phyloP scores from a whole-genome alignment of 2,329 filamentous ascomycete genomes.

The Trichoderma sp. region DNA sequence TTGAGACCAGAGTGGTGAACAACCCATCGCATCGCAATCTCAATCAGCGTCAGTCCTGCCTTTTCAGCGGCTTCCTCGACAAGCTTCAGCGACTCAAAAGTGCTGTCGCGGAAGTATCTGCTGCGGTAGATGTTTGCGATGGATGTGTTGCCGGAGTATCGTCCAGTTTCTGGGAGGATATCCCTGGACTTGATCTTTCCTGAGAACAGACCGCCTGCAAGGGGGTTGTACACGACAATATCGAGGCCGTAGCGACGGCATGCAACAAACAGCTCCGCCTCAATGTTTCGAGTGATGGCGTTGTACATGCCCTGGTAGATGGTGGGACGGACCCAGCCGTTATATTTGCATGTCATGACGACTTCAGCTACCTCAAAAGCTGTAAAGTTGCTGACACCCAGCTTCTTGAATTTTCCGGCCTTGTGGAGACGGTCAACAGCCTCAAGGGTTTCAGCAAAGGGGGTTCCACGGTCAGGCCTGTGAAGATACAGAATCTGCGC shows the following conservation, averaged over 20 bases:
- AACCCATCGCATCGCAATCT: slow-evolving; percentile 71
- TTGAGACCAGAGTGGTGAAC: slow-evolving; percentile 65
- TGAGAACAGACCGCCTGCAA: slow-evolving; percentile 54
- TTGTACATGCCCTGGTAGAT: slow-evolving; percentile 91
- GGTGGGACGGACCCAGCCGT: slow-evolving; percentile 77
- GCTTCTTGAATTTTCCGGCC: slow-evolving; percentile 75
- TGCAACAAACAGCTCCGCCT: slow-evolving; percentile 69
- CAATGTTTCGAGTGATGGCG: slow-evolving; percentile 71
- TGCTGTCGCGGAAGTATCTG: slow-evolving; percentile 69
- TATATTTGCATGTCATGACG: slow-evolving; percentile 72
- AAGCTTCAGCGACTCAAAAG: slow-evolving; percentile 60
- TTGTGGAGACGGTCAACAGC: slow-evolving; percentile 80
- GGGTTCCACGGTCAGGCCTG: slow-evolving; percentile 56
- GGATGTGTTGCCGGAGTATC: slow-evolving; percentile 61
- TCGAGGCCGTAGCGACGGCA: slow-evolving; percentile 40
- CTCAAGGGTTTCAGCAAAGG: slow-evolving; percentile 76
- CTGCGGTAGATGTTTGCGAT: slow-evolving; percentile 58
- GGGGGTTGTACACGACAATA: slow-evolving; percentile 21
- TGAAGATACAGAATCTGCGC: slow-evolving; percentile 39
- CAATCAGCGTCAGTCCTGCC: slow-evolving; percentile 65
- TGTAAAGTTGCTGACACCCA: slow-evolving; percentile 82
- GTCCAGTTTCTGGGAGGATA: slow-evolving; percentile 59
- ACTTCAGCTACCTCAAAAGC: slow-evolving; percentile 87
- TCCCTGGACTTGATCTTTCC: slow-evolving; percentile 74
- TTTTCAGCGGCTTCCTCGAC: slow-evolving; percentile 67